A percentile compares a stretch with the other conserved stretches of the same genome.
Evolutionary conservation across 164 flowering plant genomes (phyloP).

Genomic region (Chimonanthus salicifolius): DNA sequence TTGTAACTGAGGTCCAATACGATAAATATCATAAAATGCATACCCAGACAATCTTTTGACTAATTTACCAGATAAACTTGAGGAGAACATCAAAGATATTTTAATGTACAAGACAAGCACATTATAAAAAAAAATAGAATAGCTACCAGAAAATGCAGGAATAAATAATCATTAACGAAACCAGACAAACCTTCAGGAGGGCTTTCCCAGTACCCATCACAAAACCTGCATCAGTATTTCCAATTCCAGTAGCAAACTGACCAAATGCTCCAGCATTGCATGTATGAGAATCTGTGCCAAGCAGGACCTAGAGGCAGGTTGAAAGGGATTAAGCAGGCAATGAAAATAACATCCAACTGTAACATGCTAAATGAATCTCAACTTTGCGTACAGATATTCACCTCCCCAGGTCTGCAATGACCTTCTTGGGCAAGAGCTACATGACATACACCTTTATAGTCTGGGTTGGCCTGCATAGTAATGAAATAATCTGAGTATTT

Average conservation of each 20-base stretch:
- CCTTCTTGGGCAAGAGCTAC: slow-evolving; percentile 99
- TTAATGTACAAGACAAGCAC: neutral
- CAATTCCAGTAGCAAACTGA: slow-evolving; percentile 97
- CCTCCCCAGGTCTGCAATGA: slow-evolving; percentile 99
- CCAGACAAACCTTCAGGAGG: slow-evolving; percentile 66
- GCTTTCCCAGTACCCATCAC: slow-evolving; percentile 88
- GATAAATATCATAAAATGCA: too few relatives aligned
- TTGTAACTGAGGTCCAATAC: too few relatives aligned
- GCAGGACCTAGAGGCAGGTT: slow-evolving; percentile 51
- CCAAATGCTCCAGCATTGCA: slow-evolving; percentile 99
- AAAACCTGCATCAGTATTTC: slow-evolving; percentile 98
- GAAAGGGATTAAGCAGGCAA: slow-evolving; percentile 1
- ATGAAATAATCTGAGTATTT: neutral
- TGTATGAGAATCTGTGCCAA: slow-evolving; percentile 99
- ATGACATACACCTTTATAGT: slow-evolving; percentile 98
- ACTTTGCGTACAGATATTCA: slow-evolving; percentile 12
- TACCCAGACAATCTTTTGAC: neutral
- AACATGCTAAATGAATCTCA: neutral
- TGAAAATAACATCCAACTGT: neutral
- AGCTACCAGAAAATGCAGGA: neutral
- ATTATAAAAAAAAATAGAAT: too few relatives aligned
- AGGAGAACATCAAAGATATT: neutral
- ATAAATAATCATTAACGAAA: neutral
- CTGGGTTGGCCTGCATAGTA: slow-evolving; percentile 79
- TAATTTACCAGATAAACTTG: neutral